phyloP scores from a whole-genome alignment of 495 filamentous ascomycete species.

The Sphaerosporella brunnea region DNA sequence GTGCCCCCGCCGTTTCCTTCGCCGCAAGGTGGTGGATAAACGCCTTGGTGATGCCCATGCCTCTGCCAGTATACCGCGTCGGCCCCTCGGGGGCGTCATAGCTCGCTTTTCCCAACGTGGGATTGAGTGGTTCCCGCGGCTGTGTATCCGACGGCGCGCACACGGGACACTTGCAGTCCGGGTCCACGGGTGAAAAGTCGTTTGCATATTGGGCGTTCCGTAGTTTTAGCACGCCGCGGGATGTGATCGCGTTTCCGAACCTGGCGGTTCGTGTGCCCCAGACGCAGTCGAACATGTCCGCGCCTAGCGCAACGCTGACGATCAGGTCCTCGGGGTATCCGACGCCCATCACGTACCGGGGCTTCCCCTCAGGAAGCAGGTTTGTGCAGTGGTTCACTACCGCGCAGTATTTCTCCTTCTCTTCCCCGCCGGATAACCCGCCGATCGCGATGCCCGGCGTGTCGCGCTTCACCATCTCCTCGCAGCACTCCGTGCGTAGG shows the following conservation, averaged over 20 bases:
- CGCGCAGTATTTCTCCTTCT: constrained; percentile 42
- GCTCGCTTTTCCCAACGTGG: constrained; percentile 11
- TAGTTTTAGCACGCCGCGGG: constrained; percentile 62
- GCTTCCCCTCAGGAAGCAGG: constrained; percentile 73
- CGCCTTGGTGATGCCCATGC: constrained; percentile 69
- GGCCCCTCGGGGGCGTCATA: constrained; percentile 3
- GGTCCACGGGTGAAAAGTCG: constrained; percentile 70
- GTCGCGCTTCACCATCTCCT: constrained; percentile 75
- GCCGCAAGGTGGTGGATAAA: constrained; percentile 80
- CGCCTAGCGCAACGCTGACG: constrained; percentile 77
- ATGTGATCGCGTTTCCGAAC: constrained; percentile 85
- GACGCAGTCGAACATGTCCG: constrained; percentile 99
- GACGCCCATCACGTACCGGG: constrained; percentile 95
- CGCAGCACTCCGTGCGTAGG: constrained; percentile 64
- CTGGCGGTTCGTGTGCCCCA: constrained; percentile 94
- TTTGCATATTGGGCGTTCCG: constrained; percentile 54
- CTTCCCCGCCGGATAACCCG: constrained; percentile 74
- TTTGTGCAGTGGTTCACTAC: constrained; percentile 69
- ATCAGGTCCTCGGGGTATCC: constrained; percentile 92
- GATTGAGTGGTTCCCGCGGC: constrained; percentile 12
- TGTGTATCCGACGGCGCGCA: constrained; percentile 40
- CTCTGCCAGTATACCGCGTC: constrained; percentile 45
- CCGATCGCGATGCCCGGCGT: constrained; percentile 96
- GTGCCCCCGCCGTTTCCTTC: constrained; percentile 91
- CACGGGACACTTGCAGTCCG: constrained; percentile 59